Evolutionary conservation across 352 stramenopile genomes (phyloP), one percentile per base, ranked within the genome.

Genomic region (Pythium scleroteichum): DNA sequence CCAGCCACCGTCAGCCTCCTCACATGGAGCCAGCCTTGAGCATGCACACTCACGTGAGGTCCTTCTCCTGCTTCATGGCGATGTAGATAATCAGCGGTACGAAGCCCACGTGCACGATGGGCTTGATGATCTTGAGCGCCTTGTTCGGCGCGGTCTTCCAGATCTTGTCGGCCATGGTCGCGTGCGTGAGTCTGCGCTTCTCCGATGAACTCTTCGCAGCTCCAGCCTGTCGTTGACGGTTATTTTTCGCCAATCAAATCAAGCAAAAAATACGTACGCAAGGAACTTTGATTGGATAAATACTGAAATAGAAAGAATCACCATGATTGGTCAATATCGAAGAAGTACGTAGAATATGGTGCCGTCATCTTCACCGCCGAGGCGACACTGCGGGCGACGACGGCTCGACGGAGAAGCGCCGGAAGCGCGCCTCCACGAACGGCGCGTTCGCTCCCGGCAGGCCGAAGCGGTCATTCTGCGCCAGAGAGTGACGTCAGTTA

Each of bases 81-180:
- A 95, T 82, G 68, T 79, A 84, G 59, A 95, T 59, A 54, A 94
- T 76, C 23, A 95, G 76, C 60, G 86, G 86, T 49, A 95, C 71
- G 62, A 92, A 94, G 39, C 78, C 79, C 53, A 76, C 74, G 78
- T 95, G 85, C 66, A 92, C 86, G 59, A 94, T 79, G 20, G 86
- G 84, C 76, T 94, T 94, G 66, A 92, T 73, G 48, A 78, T 62
- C 79, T 92, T 93, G 54, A 95, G 75, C 46, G 80, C 72, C 75
- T 78, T 86, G 41, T 79, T 90, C 51, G 80, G 83, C 59, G 71
- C 83, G 49, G 71, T 87, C 76, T 90, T 92, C 80, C 80, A 92
- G 60, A 90, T 72, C 75, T 84, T 85, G 71, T 76, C 72, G 51
- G 49, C 55, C 60, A 73, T 78, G 47, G 49, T 71, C 7, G 2